Conservation (phyloP, 2,329 filamentous ascomycete genomes). For the Paecilomyces variotii region DNA sequence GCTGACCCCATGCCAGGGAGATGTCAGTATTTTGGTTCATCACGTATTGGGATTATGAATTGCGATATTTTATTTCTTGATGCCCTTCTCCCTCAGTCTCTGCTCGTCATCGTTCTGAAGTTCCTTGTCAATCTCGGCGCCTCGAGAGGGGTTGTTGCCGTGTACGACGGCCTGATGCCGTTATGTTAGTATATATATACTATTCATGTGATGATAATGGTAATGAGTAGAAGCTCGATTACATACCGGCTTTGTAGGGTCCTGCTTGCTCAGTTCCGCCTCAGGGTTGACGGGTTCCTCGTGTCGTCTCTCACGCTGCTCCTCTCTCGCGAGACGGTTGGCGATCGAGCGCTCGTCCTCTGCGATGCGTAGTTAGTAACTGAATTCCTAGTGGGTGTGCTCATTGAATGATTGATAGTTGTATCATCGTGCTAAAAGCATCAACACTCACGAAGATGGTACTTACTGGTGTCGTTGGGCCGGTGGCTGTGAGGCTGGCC, state of each 20-base stretch:
- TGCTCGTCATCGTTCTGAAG: slow-evolving; percentile 37
- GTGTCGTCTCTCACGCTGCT: slow-evolving; percentile 17
- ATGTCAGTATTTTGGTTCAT: background rate
- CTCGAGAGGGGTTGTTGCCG: slow-evolving; percentile 40
- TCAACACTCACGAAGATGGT: background rate
- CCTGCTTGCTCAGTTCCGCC: slow-evolving; percentile 31
- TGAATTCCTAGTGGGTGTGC: too few relatives aligned
- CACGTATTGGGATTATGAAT: background rate
- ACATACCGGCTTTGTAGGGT: slow-evolving; percentile 36
- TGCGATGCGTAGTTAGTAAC: slow-evolving; percentile 6
- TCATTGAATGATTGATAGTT: background rate
- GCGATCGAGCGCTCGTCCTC: slow-evolving; percentile 39
- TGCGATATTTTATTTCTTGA: slow-evolving; percentile 20
- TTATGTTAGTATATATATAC: background rate
- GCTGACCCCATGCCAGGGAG: background rate
- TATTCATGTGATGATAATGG: background rate
- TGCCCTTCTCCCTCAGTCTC: slow-evolving; percentile 37
- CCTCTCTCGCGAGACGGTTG: slow-evolving; percentile 34
- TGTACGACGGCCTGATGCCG: slow-evolving; percentile 33
- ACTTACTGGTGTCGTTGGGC: slow-evolving; percentile 61
- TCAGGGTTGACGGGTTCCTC: slow-evolving; percentile 21
- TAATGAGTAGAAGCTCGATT: background rate
- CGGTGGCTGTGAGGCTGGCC: slow-evolving; percentile 63
- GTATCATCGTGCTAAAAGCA: background rate
- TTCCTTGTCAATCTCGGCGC: slow-evolving; percentile 40